phyloP scores from a whole-genome alignment of 192 early-diverging fungal genomes.

The Funneliformis geosporum region DNA sequence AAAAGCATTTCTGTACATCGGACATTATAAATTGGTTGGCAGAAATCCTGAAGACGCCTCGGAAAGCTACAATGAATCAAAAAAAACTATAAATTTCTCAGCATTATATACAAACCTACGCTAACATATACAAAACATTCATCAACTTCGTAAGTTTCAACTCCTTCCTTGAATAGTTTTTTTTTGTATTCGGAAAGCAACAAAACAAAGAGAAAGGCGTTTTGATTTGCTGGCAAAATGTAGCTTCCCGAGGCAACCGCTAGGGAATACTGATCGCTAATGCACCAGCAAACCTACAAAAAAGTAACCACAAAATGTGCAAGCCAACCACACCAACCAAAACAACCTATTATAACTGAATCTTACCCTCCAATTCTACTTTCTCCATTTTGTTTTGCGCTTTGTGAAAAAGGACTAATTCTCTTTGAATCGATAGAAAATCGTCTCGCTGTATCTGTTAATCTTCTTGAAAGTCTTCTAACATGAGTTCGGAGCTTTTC shows the following conservation, averaged over 20 bases:
- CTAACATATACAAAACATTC: background rate
- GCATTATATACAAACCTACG: background rate
- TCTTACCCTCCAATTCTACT: slow-evolving; percentile 44
- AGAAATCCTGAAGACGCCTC: background rate
- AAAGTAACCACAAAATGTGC: background rate
- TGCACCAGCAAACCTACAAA: background rate
- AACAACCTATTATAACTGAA: background rate
- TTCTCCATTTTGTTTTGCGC: slow-evolving; percentile 49
- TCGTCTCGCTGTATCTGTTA: slow-evolving; percentile 55
- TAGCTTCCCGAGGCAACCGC: background rate
- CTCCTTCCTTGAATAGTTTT: background rate
- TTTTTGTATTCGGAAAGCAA: background rate
- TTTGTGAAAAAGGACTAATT: slow-evolving; percentile 51
- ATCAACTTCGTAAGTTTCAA: background rate
- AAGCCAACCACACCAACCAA: background rate
- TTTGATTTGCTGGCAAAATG: background rate
- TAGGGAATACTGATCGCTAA: background rate
- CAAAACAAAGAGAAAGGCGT: background rate
- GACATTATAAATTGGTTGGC: background rate
- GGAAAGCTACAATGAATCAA: background rate
- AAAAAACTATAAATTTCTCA: background rate
- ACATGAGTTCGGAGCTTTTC: slow-evolving; percentile 46
- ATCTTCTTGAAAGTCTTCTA: slow-evolving; percentile 46
- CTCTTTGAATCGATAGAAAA: slow-evolving; percentile 52
- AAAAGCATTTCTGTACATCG: background rate